Conservation (phyloP, 1,284 basidiomycete species). For the Grifola frondosa region DNA sequence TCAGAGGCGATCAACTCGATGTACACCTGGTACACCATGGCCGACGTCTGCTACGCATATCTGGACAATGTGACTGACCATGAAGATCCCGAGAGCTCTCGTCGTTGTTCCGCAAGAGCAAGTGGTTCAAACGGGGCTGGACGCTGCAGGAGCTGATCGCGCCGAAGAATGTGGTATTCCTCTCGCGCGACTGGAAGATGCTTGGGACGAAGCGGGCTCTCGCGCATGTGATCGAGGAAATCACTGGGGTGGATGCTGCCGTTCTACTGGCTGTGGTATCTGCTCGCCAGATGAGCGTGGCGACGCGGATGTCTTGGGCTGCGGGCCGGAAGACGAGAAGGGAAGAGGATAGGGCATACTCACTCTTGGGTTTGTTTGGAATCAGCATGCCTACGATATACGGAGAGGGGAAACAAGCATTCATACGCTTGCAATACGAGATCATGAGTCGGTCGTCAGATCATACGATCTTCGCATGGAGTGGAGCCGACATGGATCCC, state of each 20-base stretch:
- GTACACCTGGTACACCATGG: conserved; percentile 10
- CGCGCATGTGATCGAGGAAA: conserved; percentile 6
- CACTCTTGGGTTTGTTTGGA: conserved; percentile 11
- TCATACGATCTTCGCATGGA: conserved; percentile 11
- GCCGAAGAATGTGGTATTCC: conserved; percentile 4
- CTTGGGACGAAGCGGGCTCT: conserved; percentile 8
- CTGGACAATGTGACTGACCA: conserved; percentile 8
- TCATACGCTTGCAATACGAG: conserved; percentile 10
- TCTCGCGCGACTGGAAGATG: conserved; percentile 3
- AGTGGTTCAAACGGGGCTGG: conserved; percentile 10
- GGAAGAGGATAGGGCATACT: conserved; percentile 10
- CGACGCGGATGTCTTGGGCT: conserved; percentile 7
- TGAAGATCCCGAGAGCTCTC: conserved; percentile 4
- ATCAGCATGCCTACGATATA: conserved; percentile 9
- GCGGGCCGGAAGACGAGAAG: conserved; percentile 8
- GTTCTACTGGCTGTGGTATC: conserved; percentile 1
- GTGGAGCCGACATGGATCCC: not conserved
- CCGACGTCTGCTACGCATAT: conserved; percentile 10
- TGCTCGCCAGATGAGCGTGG: conserved; percentile 5
- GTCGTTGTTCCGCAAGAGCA: conserved; percentile 10
- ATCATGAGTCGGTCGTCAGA: conserved; percentile 3
- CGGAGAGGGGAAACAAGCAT: conserved; percentile 7
- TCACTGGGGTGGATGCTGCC: conserved; percentile 6
- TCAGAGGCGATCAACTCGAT: conserved; percentile 14
- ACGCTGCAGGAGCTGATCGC: conserved; percentile 13